Percentiles rank a stretch among this genome's conserved stretches.
These are phyloP conservation scores for Solanum hybrid DNA, from an alignment of 305 asterid genomes.

Conservation along the genomic window DNA sequence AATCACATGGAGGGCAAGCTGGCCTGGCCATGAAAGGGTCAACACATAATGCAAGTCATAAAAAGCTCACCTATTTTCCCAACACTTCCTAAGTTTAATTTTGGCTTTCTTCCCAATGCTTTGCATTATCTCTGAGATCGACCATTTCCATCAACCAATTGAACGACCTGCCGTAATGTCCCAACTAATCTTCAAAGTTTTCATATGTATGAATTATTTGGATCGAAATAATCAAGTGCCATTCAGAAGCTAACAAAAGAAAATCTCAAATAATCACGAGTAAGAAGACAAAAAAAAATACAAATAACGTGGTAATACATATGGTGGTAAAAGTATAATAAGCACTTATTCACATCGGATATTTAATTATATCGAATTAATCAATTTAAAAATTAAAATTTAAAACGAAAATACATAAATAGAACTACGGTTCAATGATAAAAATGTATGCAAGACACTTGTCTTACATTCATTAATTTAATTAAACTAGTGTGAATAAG, in stretches of 20 bases:
- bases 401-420: neutral
- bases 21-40: constrained; percentile 7
- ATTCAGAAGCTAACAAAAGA: no score
- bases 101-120: constrained; percentile 1
- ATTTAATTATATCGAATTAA: no score
- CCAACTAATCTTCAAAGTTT: neutral
- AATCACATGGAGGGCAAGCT: neutral
- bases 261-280: no score
- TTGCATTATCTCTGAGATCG: neutral
- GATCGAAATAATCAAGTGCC: neutral
- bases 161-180: neutral
- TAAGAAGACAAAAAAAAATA: neutral
- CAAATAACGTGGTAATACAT: neutral
- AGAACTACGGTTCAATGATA: neutral
- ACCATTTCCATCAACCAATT: neutral
- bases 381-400: no score
- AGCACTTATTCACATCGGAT: neutral
- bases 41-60: neutral
- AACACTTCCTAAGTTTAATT: neutral
- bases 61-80: neutral
- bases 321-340: neutral
- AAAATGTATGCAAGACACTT: neutral
- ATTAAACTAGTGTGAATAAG: neutral
- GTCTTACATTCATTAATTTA: neutral
- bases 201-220: neutral